Conservation (phyloP, 345 rosid genomes). For the Bretschneidera sinensis region DNA sequence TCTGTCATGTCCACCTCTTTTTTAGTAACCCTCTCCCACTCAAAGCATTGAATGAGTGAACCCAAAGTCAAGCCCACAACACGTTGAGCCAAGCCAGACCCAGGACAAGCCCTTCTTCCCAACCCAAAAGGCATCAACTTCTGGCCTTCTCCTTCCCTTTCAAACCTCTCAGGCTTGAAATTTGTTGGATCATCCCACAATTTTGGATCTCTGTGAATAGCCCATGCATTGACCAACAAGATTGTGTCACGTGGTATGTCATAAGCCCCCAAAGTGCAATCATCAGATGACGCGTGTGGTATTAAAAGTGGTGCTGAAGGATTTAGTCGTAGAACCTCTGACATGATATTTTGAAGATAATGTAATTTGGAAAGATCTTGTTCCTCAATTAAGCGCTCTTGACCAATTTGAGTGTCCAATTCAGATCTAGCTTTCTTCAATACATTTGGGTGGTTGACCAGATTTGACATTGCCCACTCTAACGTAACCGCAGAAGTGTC, state of each 20-base stretch:
- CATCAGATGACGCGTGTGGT: slow-evolving; percentile 37
- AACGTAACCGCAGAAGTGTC: slow-evolving; percentile 41
- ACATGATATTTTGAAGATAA: slow-evolving; percentile 42
- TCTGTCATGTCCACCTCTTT: slow-evolving; percentile 33
- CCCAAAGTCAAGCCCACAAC: slow-evolving; percentile 33
- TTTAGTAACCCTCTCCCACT: slow-evolving; percentile 35
- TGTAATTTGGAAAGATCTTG: slow-evolving; percentile 29
- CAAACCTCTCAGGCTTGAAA: no score
- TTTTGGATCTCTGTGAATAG: no score
- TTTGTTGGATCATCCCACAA: no score
- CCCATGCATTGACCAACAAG: no score
- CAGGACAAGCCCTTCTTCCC: slow-evolving; percentile 50
- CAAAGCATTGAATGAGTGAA: slow-evolving; percentile 44
- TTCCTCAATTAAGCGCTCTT: slow-evolving; percentile 31
- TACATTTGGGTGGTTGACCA: slow-evolving; percentile 37
- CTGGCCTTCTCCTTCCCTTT: slow-evolving; percentile 9
- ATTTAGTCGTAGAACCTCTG: slow-evolving; percentile 39
- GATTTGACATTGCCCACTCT: slow-evolving; percentile 52
- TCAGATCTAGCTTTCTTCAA: slow-evolving; percentile 32
- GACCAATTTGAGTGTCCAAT: slow-evolving; percentile 27
- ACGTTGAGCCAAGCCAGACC: slow-evolving; percentile 32
- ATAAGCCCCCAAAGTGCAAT: slow-evolving; percentile 31
- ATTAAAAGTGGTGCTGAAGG: slow-evolving; percentile 38
- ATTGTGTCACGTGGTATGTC: slow-evolving; percentile 36
- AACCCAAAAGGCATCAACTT: slow-evolving; percentile 38